Evolutionary conservation across 2,329 filamentous ascomycete genomes (phyloP).

Genomic region (Alternaria sp.): DNA sequence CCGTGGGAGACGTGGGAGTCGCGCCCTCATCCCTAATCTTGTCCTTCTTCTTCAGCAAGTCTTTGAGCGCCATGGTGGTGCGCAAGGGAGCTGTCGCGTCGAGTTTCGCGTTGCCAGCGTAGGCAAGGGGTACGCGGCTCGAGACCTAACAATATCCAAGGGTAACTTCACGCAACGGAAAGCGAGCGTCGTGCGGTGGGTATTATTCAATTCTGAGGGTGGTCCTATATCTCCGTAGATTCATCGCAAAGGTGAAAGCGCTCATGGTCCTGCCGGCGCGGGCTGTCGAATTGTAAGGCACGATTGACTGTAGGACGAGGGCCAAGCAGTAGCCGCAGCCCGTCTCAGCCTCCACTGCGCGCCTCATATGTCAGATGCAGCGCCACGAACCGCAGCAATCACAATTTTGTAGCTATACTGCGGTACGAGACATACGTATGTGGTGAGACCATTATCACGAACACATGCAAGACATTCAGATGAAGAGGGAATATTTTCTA

Average conservation of each 20-base stretch:
- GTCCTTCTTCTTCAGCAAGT: conserved; percentile 69
- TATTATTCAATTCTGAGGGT: conserved; percentile 37
- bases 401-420: neutral
- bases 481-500: neutral
- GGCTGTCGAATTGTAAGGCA: conserved; percentile 31
- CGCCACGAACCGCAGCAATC: neutral
- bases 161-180: conserved; percentile 6
- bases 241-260: conserved; percentile 27
- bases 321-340: conserved; percentile 29
- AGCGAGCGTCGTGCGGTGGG: conserved; percentile 5
- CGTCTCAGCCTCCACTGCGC: conserved; percentile 35
- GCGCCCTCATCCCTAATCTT: conserved; percentile 58
- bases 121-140: conserved; percentile 20
- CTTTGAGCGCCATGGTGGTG: conserved; percentile 63
- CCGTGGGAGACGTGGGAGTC: conserved; percentile 24
- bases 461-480: neutral
- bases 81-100: conserved; percentile 10
- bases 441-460: neutral
- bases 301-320: conserved; percentile 26
- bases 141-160: conserved; percentile 12
- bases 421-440: neutral
- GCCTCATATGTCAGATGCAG: conserved; percentile 10
- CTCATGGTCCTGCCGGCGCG: conserved; percentile 34
- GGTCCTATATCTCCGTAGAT: conserved; percentile 41
- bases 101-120: conserved; percentile 16